Evolutionary conservation across 1,284 basidiomycete genomes (phyloP).

Genomic region (Coniferiporia weirii): DNA sequence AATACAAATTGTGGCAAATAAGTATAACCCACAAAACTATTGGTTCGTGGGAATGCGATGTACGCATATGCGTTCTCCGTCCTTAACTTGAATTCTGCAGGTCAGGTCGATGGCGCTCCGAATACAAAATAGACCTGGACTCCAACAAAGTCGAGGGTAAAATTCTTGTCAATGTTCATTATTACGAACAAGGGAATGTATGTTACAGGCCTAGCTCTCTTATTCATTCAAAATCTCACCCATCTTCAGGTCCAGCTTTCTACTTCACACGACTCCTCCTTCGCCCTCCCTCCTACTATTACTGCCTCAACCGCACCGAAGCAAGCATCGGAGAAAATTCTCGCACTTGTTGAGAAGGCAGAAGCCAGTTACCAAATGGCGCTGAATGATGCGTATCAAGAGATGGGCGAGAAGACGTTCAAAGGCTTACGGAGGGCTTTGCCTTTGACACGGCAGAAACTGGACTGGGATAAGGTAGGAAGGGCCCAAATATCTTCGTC

Average conservation of each 20-base stretch:
- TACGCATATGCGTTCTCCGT: not conserved
- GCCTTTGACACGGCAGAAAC: slow-evolving; percentile 87
- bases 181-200: slow-evolving; percentile 95
- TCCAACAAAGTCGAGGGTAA: slow-evolving; percentile 54
- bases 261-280: slow-evolving; percentile 63
- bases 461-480: slow-evolving; percentile 89
- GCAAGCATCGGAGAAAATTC: slow-evolving; percentile 62
- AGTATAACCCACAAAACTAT: slow-evolving; percentile 88
- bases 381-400: slow-evolving; percentile 74
- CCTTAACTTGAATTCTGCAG: slow-evolving; percentile 34
- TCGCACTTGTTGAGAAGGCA: slow-evolving; percentile 76
- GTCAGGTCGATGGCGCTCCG: slow-evolving; percentile 92
- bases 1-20: slow-evolving; percentile 85
- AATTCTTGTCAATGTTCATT: slow-evolving; percentile 83
- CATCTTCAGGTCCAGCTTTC: slow-evolving; percentile 77
- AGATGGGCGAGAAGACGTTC: slow-evolving; percentile 90
- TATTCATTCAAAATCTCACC: slow-evolving; percentile 4
- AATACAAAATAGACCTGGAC: slow-evolving; percentile 58
- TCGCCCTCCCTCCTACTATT: slow-evolving; percentile 58
- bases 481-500: not conserved
- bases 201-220: slow-evolving; percentile 21
- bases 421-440: slow-evolving; percentile 82
- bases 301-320: slow-evolving; percentile 41
- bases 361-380: slow-evolving; percentile 76
- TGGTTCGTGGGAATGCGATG: slow-evolving; percentile 48